These are phyloP conservation scores for Cephaloascus albidus DNA, from an alignment of 805 yeast species.

Conservation along the genomic window DNA sequence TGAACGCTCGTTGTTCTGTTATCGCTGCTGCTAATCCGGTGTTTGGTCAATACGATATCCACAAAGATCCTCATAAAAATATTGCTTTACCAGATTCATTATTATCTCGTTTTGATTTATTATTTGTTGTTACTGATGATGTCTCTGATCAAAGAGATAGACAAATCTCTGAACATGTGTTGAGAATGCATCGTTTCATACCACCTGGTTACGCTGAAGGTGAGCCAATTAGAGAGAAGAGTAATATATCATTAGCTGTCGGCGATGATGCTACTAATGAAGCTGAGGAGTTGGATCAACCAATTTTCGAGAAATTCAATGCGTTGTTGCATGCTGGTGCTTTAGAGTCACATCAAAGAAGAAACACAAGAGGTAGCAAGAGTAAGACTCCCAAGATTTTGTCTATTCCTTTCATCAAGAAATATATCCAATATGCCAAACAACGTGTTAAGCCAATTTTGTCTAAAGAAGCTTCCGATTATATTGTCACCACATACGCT, in stretches of 20 bases:
- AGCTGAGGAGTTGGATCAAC: slow-evolving; percentile 37
- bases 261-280: slow-evolving; percentile 50
- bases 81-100: slow-evolving; percentile 96
- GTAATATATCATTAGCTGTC: slow-evolving; percentile 65
- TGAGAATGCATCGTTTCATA: slow-evolving; percentile 84
- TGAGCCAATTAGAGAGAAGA: slow-evolving; percentile 79
- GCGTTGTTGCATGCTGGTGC: slow-evolving; percentile 80
- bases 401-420: slow-evolving; percentile 78
- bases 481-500: slow-evolving; percentile 74
- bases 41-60: slow-evolving; percentile 92
- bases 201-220: slow-evolving; percentile 90
- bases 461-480: slow-evolving; percentile 66
- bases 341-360: slow-evolving; percentile 22
- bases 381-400: slow-evolving; percentile 36
- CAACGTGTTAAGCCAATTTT: slow-evolving; percentile 76
- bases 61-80: slow-evolving; percentile 92
- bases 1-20: slow-evolving; percentile 94
- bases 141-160: slow-evolving; percentile 80
- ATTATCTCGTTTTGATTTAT: slow-evolving; percentile 90
- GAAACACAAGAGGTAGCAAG: slow-evolving; percentile 20
- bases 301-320: slow-evolving; percentile 78
- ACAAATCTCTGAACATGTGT: slow-evolving; percentile 85
- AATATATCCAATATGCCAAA: slow-evolving; percentile 91
- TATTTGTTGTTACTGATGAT: slow-evolving; percentile 94
- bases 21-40: slow-evolving; percentile 98